phyloP scores from a whole-genome alignment of 768 basidiomycete genomes.

The Boletus bicolor region DNA sequence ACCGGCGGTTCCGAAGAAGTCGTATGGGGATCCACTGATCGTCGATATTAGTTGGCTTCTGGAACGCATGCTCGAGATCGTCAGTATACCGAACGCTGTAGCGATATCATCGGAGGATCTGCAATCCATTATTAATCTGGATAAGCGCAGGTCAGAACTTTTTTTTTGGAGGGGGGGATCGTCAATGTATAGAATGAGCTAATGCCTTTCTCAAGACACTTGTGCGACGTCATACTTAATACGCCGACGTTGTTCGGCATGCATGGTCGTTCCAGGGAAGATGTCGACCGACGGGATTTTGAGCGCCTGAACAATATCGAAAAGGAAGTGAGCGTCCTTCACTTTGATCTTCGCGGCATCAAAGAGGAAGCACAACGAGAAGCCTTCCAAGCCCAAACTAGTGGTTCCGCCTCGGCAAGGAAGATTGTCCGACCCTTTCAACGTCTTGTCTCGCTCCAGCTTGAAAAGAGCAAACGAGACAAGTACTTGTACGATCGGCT shows the following conservation, averaged over 20 bases:
- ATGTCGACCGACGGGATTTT: constrained; percentile 62
- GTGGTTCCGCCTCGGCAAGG: constrained; percentile 47
- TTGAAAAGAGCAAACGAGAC: constrained; percentile 83
- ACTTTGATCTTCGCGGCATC: constrained; percentile 70
- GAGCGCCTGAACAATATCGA: constrained; percentile 77
- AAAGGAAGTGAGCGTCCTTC: constrained; percentile 55
- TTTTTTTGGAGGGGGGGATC: neutral
- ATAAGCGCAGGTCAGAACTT: constrained; percentile 67
- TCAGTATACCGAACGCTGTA: constrained; percentile 69
- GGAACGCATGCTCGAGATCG: constrained; percentile 77
- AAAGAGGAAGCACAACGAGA: constrained; percentile 75
- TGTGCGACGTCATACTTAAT: constrained; percentile 62
- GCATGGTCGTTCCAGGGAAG: constrained; percentile 47
- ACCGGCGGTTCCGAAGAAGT: constrained; percentile 43
- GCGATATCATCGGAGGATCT: constrained; percentile 52
- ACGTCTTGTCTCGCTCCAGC: constrained; percentile 56
- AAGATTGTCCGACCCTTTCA: constrained; percentile 66
- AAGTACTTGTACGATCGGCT: constrained; percentile 63
- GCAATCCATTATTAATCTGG: constrained; percentile 68
- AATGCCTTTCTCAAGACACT: constrained; percentile 44
- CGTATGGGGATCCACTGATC: constrained; percentile 52
- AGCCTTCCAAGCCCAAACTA: constrained; percentile 42
- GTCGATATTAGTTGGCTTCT: constrained; percentile 82
- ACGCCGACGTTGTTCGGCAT: constrained; percentile 43
- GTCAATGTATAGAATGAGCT: neutral